Base-by-base conservation (phyloP, 257 asterid species). In the Solanum bulbocastanum region DNA sequence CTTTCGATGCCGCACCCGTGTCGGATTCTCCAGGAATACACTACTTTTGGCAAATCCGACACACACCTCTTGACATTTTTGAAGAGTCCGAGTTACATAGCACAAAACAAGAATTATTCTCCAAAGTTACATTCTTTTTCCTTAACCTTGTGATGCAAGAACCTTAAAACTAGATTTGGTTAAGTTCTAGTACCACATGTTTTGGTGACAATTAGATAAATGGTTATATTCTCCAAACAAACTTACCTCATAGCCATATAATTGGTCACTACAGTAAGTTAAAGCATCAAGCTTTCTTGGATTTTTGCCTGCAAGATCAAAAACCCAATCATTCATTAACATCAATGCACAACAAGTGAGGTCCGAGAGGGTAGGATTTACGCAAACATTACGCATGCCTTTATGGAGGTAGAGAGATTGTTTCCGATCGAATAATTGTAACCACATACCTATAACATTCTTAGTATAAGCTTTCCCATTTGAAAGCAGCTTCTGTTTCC, bases 241-340 rank as follows among this genome's bases (percentile, higher is more conserved):
- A 44, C 93, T 91, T 90, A 93, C 96, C 83, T 90, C 91, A 86
- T 88, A 49, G 65, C 68, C 88, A 49, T 88, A 90, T 46, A 93
- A 91, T 89, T 90, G 93, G 88, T 90, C 92, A 84, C 91, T 92
- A 35, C 90, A 90, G 88, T 91, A 88, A 52, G 93, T 88, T 69
- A 88, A 25, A 42, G 84, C 60, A 83, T 89, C 91, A 35, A 76
- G 78, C 87, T 87, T 89, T 89, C 94, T 90, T 23, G 91, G 88
- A 89, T 36, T 78, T 87, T 89, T 82, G 32, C 86, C 96, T 89
- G 92, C 83, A 27, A 82, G 20, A 46, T 44, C 30, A 46, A 30
- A 44, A 82, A 14, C 69, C 8, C 68, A n/a, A 46, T 46, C 10
- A 27, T 9, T 44, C 5, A 46, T 25, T 44, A 79, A 8, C 16